Evolutionary conservation across 1,284 basidiomycete genomes (phyloP), one percentile per base, ranked within the genome.

Genomic region (Sparassis latifolia): DNA sequence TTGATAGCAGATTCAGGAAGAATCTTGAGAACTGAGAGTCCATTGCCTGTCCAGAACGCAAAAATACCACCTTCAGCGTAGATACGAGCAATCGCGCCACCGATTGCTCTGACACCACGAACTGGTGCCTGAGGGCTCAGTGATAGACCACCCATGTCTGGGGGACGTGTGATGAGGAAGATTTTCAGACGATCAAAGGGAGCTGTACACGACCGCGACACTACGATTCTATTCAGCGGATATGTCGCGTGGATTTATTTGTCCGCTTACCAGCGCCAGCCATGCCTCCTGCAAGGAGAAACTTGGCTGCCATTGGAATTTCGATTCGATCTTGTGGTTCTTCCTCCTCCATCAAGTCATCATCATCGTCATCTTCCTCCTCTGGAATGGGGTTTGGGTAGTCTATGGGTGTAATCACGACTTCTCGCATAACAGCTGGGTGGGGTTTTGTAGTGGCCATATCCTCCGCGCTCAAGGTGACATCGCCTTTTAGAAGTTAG

Each of bases 1-100:
- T 98, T 99, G 79, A 99, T 98, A 20, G 97, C 97, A 42, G 89
- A 94, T 73, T 98, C 95, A 33, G 88, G 96, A 59, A 98, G 90
- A 58, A 99, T 97, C 74, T 99, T 99, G 50, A 85, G 78, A 39
- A 93, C 86, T 20, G 83, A 86, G 35, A 89, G 71, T 33, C 86
- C 89, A 62, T 91, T 90, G 10, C 88, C 88, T 43, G 86, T 92
- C 96, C 97, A 99, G 67, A 99, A 99, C 2, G 88, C 92, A 43
- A 84, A 75, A 10, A 97, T 60, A 3, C 97, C 95, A 20, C 93
- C 93, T 66, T 93, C 86, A 2, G 79, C 71, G 67, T 95, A 97
- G 62, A 97, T 91, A 53, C 82, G 79, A 31, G 73, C 69, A 33
- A 97, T 72, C 2, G 94, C 94, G 51, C 76, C 75, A 35, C 74